Evolutionary conservation across 371 early-diverging fungal species (phyloP).

Genomic region (Mortierella sp.): DNA sequence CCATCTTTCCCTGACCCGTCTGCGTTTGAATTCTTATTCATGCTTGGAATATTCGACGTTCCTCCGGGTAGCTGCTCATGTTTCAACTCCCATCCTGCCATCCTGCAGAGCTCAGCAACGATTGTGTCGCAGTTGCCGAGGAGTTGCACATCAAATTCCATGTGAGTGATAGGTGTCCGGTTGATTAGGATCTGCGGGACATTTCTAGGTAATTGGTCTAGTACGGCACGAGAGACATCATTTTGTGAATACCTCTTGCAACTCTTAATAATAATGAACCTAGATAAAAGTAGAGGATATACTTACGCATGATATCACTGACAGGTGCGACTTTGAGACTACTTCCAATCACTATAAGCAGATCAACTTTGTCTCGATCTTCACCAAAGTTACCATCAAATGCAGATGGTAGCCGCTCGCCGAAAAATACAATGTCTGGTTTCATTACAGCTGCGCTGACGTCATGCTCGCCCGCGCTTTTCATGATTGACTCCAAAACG

Average conservation of each 20-base stretch:
- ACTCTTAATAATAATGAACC: not conserved
- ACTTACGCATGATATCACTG: constrained; percentile 84
- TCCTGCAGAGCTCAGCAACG: constrained; percentile 81
- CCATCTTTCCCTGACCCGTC: constrained; percentile 39
- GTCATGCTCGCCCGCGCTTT: constrained; percentile 1
- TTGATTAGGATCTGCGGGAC: constrained; percentile 95
- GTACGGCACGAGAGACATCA: not conserved
- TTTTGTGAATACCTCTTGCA: not conserved
- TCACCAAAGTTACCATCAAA: constrained; percentile 79
- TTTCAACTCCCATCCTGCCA: constrained; percentile 79
- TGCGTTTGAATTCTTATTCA: constrained; percentile 42
- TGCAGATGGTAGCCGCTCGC: constrained; percentile 86
- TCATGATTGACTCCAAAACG: not conserved
- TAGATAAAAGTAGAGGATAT: not conserved
- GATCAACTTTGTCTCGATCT: constrained; percentile 84
- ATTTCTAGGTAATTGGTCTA: constrained; percentile 79
- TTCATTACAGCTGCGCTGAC: constrained; percentile 49
- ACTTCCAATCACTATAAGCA: constrained; percentile 95
- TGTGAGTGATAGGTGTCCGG: constrained; percentile 85
- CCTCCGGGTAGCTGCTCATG: constrained; percentile 70
- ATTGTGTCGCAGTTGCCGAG: constrained; percentile 91
- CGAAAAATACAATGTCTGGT: constrained; percentile 94
- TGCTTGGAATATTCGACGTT: constrained; percentile 33
- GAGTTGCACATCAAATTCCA: constrained; percentile 91
- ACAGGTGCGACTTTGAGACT: constrained; percentile 97